A percentile compares a stretch with the other conserved stretches of the same genome.
Conservation (phyloP, 169 alveolate genomes). For the Eimeria necatrix region DNA sequence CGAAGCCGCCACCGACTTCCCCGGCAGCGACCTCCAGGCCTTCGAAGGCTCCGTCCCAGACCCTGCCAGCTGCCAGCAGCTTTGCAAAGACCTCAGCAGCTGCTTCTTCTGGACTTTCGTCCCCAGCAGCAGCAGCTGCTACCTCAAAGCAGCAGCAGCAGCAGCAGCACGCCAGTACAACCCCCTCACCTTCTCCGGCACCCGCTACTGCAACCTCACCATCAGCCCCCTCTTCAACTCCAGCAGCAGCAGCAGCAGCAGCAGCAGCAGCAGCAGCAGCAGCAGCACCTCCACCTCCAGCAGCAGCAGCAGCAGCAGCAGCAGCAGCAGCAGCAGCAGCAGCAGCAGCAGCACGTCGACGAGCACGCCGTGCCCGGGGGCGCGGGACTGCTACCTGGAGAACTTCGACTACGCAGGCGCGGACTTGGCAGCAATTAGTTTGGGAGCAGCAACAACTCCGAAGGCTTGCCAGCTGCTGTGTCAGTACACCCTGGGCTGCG, state of each 20-base stretch:
- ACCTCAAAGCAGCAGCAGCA: not conserved
- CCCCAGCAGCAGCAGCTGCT: not conserved
- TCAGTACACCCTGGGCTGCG: not conserved
- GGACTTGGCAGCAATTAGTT: not conserved
- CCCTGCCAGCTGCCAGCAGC: not conserved
- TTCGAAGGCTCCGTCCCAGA: not conserved
- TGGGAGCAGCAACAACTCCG: not conserved
- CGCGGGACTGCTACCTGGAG: not conserved
- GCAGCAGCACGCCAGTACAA: not conserved
- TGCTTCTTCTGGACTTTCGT: not conserved
- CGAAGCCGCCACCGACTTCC: not conserved
- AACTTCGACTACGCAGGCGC: not conserved
- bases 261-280: too few relatives aligned
- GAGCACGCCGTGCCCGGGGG: not conserved
- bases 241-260: conserved; percentile 10
- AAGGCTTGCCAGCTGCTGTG: conserved; percentile 13
- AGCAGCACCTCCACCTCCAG: not conserved
- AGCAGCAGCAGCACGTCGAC: not conserved
- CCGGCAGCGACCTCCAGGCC: not conserved
- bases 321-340: not conserved
- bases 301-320: not conserved
- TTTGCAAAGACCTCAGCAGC: not conserved
- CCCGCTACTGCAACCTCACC: not conserved
- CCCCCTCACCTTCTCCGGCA: not conserved
- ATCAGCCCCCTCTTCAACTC: not conserved